phyloP scores from a whole-genome alignment of 2,329 filamentous ascomycete species.

The Fusarium avenaceum region DNA sequence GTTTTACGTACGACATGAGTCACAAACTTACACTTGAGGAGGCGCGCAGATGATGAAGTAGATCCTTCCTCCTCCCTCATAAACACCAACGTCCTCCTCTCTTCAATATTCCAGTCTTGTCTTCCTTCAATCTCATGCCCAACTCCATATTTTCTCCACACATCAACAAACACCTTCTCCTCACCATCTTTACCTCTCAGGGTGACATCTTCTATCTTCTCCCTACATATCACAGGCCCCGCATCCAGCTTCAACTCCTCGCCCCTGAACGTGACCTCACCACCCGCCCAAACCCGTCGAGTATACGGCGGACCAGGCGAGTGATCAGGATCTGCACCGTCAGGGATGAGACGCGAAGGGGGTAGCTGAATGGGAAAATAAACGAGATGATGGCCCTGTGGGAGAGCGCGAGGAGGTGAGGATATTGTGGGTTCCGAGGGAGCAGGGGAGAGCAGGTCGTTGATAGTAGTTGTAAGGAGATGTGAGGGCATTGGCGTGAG shows the following conservation, averaged over 20 bases:
- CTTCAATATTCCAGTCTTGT: conserved; percentile 55
- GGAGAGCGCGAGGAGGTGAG: conserved; percentile 58
- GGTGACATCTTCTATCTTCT: conserved; percentile 59
- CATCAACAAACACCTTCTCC: conserved; percentile 66
- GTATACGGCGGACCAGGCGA: conserved; percentile 79
- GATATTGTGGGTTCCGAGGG: conserved; percentile 33
- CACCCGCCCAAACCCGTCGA: conserved; percentile 91
- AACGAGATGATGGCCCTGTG: conserved; percentile 82
- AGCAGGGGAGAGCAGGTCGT: conserved; percentile 62
- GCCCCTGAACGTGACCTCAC: conserved; percentile 71
- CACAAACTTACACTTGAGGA: conserved; percentile 49
- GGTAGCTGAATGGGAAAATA: conserved; percentile 84
- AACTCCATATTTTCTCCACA: conserved; percentile 61
- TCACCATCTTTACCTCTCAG: conserved; percentile 52
- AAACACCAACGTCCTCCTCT: conserved; percentile 67
- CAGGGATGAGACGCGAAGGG: conserved; percentile 74
- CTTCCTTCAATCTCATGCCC: conserved; percentile 41
- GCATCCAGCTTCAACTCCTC: conserved; percentile 56
- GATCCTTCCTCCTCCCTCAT: conserved; percentile 55
- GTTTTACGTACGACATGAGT: background rate
- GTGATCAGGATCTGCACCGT: conserved; percentile 88
- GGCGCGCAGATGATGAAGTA: conserved; percentile 27
- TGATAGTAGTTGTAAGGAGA: conserved; percentile 74
- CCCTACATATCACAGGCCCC: conserved; percentile 59
- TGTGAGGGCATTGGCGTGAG: conserved; percentile 72